Conservation (phyloP, 306 rosid genomes). For the Herpetospermum pedunculosum region DNA sequence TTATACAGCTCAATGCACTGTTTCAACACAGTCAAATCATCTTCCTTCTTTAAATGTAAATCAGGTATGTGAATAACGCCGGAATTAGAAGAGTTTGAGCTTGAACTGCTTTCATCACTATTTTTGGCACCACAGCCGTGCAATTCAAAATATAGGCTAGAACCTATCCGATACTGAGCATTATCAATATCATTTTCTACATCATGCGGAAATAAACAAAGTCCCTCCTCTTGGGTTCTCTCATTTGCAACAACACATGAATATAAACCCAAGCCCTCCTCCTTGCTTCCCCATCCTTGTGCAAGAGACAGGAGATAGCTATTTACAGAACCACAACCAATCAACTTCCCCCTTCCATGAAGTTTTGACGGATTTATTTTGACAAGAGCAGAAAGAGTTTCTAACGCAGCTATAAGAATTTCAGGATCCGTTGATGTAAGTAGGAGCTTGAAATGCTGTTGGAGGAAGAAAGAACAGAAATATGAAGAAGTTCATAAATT, state of each 20-base stretch:
- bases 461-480: conserved; percentile 2
- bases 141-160: conserved; percentile 87
- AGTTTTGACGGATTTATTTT: conserved; percentile 87
- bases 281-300: conserved; percentile 99
- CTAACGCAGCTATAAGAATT: conserved; percentile 68
- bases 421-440: conserved; percentile 92
- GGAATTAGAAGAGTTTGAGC: conserved; percentile 32
- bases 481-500: neutral
- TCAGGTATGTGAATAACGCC: conserved; percentile 73
- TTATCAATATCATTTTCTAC: conserved; percentile 48
- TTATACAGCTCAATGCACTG: conserved; percentile 62
- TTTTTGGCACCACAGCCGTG: conserved; percentile 43
- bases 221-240: conserved; percentile 55
- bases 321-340: conserved; percentile 83
- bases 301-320: conserved; percentile 81
- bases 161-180: conserved; percentile 61
- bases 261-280: conserved; percentile 89
- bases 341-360: conserved; percentile 87
- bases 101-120: conserved; percentile 31
- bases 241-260: conserved; percentile 82
- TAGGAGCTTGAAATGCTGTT: conserved; percentile 89
- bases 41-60: conserved; percentile 68
- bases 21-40: conserved; percentile 61
- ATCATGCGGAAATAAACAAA: conserved; percentile 74
- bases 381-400: conserved; percentile 85